Conservation (phyloP, 1,139 yeast species). For the Entelexis sorbosivorans region DNA sequence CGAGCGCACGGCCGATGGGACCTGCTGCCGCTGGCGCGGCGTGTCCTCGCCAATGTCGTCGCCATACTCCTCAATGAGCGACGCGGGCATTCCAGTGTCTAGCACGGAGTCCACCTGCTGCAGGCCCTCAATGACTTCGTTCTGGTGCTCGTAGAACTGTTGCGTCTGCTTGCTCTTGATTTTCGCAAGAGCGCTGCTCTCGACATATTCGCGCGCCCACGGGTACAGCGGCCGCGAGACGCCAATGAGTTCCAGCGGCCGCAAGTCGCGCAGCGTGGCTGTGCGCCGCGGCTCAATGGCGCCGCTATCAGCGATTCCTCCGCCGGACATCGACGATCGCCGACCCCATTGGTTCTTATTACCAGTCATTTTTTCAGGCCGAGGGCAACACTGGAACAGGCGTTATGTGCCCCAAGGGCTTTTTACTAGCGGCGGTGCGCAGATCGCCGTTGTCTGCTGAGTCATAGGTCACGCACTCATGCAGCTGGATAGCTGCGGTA, state of each 20-base stretch:
- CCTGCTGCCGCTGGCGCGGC: constrained; percentile 28
- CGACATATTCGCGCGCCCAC: constrained; percentile 37
- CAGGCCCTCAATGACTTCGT: constrained; percentile 47
- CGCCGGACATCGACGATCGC: constrained; percentile 11
- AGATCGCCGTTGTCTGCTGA: neutral
- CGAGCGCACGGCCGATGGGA: constrained; percentile 29
- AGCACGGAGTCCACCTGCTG: constrained; percentile 52
- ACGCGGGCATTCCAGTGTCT: constrained; percentile 60
- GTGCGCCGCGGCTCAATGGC: constrained; percentile 14
- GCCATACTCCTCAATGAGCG: constrained; percentile 54
- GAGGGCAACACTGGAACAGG: no score
- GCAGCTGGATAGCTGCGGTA: neutral
- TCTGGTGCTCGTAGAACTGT: constrained; percentile 37
- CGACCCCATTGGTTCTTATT: constrained; percentile 9
- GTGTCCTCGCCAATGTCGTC: constrained; percentile 30
- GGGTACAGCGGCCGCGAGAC: constrained; percentile 37
- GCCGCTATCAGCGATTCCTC: neutral
- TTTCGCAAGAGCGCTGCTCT: constrained; percentile 21
- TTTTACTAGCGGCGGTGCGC: neutral
- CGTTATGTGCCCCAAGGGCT: no score
- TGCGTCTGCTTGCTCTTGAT: constrained; percentile 26
- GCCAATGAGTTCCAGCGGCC: constrained; percentile 53
- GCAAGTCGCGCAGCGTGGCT: constrained; percentile 33
- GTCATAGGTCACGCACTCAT: neutral
- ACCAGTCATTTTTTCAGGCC: neutral